A percentile compares a stretch with the other conserved stretches of the same genome.
Evolutionary conservation across 441 rosid species (phyloP).

Genomic region (Syzygium syzygioides): DNA sequence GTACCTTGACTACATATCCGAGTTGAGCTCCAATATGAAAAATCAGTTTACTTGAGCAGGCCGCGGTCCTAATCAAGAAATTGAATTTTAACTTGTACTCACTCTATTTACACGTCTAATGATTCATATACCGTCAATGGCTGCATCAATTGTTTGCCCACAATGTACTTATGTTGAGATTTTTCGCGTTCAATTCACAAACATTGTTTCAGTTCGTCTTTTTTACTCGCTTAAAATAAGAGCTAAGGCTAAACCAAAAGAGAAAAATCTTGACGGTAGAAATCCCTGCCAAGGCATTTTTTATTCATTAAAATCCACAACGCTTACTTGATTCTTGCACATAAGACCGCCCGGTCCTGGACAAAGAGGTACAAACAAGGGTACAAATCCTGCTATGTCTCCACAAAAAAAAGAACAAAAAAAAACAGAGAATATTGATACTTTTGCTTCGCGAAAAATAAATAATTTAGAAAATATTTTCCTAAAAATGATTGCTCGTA

Average conservation of each 20-base stretch:
- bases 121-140: neutral
- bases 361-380: no score
- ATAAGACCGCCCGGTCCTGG: neutral
- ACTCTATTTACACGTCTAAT: neutral
- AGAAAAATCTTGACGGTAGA: neutral
- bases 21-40: neutral
- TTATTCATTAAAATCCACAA: neutral
- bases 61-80: neutral
- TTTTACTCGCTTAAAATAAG: neutral
- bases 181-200: neutral
- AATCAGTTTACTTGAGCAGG: neutral
- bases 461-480: no score
- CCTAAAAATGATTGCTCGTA: no score
- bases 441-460: no score
- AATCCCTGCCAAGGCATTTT: neutral
- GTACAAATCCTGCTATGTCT: no score
- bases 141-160: neutral
- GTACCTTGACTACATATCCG: neutral
- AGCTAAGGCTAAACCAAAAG: neutral
- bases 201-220: neutral
- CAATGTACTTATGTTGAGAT: neutral
- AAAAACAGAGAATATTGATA: no score
- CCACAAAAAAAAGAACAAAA: no score
- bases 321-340: neutral
- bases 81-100: neutral